These are phyloP conservation scores for Pyrus betulifolia DNA, from an alignment of 306 rosid genomes.

Conservation along the genomic window DNA sequence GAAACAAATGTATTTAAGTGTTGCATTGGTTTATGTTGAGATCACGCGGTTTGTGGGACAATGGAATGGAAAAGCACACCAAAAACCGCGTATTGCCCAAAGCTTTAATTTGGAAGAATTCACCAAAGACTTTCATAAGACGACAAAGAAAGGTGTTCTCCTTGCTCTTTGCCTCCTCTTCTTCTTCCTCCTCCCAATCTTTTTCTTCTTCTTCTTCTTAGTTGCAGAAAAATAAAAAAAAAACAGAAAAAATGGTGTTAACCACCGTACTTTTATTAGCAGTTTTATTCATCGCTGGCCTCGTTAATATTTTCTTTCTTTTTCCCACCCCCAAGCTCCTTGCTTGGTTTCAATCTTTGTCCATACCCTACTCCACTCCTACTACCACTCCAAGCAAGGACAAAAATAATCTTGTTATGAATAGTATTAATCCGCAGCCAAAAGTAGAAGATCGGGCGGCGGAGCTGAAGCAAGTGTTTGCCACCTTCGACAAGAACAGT, in stretches of 20 bases:
- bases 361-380: neutral
- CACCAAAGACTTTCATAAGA: constrained; percentile 2
- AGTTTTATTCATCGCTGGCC: constrained; percentile 57
- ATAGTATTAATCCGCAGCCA: neutral
- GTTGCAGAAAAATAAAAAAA: neutral
- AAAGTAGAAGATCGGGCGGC: neutral
- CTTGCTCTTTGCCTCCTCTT: neutral
- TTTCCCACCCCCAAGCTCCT: constrained; percentile 40
- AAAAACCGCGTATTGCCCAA: constrained; percentile 35
- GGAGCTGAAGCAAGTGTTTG: constrained; percentile 46
- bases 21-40: neutral
- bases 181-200: constrained; percentile 21
- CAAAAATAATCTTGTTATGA: neutral
- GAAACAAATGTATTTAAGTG: neutral
- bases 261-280: constrained; percentile 33
- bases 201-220: constrained; percentile 9
- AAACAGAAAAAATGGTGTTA: constrained; percentile 32
- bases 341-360: constrained; percentile 28
- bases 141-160: constrained; percentile 9
- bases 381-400: neutral
- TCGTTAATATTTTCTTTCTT: constrained; percentile 36
- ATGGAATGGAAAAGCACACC: constrained; percentile 11
- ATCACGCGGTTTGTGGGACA: constrained; percentile 69
- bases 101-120: neutral
- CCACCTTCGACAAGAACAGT: constrained; percentile 71